Percentiles rank a stretch among this genome's conserved stretches.
phyloP scores from a whole-genome alignment of 169 alveolate species.

The Cryptosporidium tyzzeri region DNA sequence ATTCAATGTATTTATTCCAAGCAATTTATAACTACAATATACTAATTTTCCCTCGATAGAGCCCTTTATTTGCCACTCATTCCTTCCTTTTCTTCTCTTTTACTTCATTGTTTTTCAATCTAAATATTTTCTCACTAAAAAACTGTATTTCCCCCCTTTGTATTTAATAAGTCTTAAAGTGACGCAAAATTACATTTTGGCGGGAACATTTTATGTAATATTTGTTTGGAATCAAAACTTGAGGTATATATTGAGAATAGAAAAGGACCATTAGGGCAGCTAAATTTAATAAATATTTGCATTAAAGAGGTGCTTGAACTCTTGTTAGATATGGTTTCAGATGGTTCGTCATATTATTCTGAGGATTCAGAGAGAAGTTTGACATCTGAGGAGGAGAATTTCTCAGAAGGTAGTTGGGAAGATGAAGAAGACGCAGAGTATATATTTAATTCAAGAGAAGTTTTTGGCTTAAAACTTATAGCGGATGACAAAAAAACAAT shows the following conservation, averaged over 20 bases:
- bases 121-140: neutral
- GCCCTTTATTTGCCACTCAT: neutral
- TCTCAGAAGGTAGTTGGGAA: constrained; percentile 24
- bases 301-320: neutral
- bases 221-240: no score
- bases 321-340: constrained; percentile 22
- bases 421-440: constrained; percentile 25
- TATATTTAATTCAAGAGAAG: constrained; percentile 32
- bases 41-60: neutral
- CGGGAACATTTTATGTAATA: neutral
- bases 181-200: neutral
- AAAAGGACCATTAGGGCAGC: neutral
- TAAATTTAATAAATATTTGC: neutral
- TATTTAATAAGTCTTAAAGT: neutral
- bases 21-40: constrained; percentile 28
- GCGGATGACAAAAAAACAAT: neutral
- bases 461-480: constrained; percentile 32
- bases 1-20: constrained; percentile 60
- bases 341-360: constrained; percentile 58
- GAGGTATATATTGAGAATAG: neutral
- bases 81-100: neutral
- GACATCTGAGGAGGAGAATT: constrained; percentile 43
- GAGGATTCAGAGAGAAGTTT: constrained; percentile 42
- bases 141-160: neutral
- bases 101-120: neutral